phyloP scores from a whole-genome alignment of 106 monocot species.

The Dioscorea alata region DNA sequence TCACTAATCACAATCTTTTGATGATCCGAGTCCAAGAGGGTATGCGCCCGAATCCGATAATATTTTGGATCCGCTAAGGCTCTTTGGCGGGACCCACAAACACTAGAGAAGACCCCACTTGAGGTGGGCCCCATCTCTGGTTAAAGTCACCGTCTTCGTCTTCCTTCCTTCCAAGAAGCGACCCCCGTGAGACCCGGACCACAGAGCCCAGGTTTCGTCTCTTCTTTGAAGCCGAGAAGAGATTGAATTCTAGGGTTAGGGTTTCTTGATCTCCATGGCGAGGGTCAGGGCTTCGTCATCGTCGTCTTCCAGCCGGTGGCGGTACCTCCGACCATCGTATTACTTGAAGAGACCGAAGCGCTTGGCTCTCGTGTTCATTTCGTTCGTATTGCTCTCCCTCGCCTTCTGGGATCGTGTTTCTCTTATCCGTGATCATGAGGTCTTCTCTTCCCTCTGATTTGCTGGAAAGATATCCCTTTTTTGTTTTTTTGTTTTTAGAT shows the following conservation, averaged over 20 bases:
- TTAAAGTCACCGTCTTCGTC: background rate
- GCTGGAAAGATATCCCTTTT: background rate
- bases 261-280: constrained; percentile 7
- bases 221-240: too few relatives aligned
- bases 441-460: background rate
- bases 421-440: constrained; percentile 64
- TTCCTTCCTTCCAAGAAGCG: background rate
- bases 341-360: constrained; percentile 62
- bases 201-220: too few relatives aligned
- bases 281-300: constrained; percentile 34
- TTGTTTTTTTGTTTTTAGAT: background rate
- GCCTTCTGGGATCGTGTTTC: constrained; percentile 61
- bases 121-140: too few relatives aligned
- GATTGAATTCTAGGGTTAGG: too few relatives aligned
- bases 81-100: too few relatives aligned
- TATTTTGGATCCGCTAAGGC: too few relatives aligned
- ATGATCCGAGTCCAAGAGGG: too few relatives aligned
- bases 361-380: constrained; percentile 37
- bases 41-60: too few relatives aligned
- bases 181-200: background rate
- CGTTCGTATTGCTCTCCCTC: constrained; percentile 43
- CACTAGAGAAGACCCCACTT: too few relatives aligned
- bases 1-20: too few relatives aligned
- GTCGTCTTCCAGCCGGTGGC: constrained; percentile 21
- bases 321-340: constrained; percentile 45